Conservation (phyloP, 169 alveolate genomes). For the Eimeria acervulina region DNA sequence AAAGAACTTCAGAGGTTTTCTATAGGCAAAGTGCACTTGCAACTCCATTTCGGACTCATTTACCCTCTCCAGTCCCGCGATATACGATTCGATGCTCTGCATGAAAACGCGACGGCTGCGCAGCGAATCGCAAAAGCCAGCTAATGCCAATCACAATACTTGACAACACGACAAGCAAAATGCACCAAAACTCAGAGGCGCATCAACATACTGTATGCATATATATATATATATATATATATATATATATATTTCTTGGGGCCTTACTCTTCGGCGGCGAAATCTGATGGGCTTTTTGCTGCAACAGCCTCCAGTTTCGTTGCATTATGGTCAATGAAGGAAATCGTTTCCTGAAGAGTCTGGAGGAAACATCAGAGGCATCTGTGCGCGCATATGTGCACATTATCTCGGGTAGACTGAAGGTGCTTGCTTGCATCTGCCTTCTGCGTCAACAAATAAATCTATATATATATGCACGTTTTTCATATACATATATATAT, state of each 20-base stretch:
- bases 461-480: too few relatives aligned
- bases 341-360: conserved; percentile 72
- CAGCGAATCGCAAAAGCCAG: conserved; percentile 19
- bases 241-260: neutral
- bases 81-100: conserved; percentile 76
- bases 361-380: neutral
- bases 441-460: too few relatives aligned
- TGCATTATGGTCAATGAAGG: conserved; percentile 62
- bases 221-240: too few relatives aligned
- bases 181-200: too few relatives aligned
- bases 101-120: conserved; percentile 82
- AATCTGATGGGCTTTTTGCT: conserved; percentile 26
- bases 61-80: conserved; percentile 81
- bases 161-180: neutral
- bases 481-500: too few relatives aligned
- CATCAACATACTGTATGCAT: too few relatives aligned
- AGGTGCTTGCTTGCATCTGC: too few relatives aligned
- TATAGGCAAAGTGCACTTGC: neutral
- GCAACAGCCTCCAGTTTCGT: conserved; percentile 74
- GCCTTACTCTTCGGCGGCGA: conserved; percentile 76
- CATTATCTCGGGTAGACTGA: too few relatives aligned
- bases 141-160: too few relatives aligned
- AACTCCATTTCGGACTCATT: neutral
- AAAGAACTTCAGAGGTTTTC: neutral
- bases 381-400: neutral